Conservation (phyloP, 768 basidiomycete genomes). For the Rubroboletus pulcherrimus region DNA sequence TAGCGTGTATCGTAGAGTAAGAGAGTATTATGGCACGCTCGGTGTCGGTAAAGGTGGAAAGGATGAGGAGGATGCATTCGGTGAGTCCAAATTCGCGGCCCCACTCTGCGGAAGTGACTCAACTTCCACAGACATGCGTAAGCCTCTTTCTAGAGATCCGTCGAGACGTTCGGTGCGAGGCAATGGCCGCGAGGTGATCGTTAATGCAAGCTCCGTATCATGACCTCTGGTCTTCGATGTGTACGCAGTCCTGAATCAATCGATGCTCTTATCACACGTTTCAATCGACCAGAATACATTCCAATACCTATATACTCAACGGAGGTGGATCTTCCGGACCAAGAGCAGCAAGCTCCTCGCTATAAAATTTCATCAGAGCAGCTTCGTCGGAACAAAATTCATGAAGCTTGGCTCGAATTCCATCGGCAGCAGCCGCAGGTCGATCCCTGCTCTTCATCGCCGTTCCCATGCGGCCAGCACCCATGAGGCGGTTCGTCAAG, state of each 20-base stretch:
- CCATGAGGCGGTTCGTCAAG: constrained; percentile 84
- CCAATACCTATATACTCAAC: constrained; percentile 37
- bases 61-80: constrained; percentile 89
- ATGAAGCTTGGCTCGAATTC: constrained; percentile 55
- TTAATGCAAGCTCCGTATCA: constrained; percentile 40
- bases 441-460: constrained; percentile 52
- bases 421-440: constrained; percentile 57
- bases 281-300: constrained; percentile 10
- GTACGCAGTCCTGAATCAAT: constrained; percentile 1
- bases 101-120: not conserved
- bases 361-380: constrained; percentile 63
- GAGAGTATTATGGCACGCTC: constrained; percentile 84
- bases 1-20: constrained; percentile 85
- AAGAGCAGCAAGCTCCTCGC: constrained; percentile 58
- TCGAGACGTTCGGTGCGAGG: constrained; percentile 61
- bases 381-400: constrained; percentile 61
- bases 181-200: constrained; percentile 71
- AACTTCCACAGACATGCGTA: constrained; percentile 56
- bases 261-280: constrained; percentile 5
- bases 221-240: constrained; percentile 18
- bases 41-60: constrained; percentile 71
- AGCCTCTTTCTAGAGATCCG: constrained; percentile 63
- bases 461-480: constrained; percentile 58
- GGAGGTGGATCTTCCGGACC: constrained; percentile 41
- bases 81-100: constrained; percentile 43